Percentiles rank a stretch among this genome's conserved stretches.
These are phyloP conservation scores for Artomyces pyxidatus DNA, from an alignment of 768 basidiomycete species.

Conservation along the genomic window DNA sequence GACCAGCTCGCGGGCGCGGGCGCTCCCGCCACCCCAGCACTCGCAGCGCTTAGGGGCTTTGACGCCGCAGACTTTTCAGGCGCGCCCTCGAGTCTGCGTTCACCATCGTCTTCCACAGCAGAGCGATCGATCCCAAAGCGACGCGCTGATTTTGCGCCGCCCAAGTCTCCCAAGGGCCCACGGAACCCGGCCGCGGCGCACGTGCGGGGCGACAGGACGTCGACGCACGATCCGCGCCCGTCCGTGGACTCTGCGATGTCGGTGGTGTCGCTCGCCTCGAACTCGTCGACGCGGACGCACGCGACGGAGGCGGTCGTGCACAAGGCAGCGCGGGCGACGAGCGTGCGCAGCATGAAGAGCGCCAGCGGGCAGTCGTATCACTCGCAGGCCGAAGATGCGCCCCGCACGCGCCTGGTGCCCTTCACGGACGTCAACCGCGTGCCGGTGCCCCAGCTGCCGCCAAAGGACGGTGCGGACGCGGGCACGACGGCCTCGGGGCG, in stretches of 20 bases:
- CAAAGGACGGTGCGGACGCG: conserved; percentile 6
- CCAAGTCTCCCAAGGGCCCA: conserved; percentile 35
- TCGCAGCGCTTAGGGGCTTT: conserved; percentile 11
- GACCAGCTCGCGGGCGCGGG: conserved; percentile 5
- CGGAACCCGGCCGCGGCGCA: conserved; percentile 22
- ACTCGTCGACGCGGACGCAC: conserved; percentile 27
- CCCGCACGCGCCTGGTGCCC: conserved; percentile 58
- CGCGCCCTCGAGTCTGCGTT: conserved; percentile 40
- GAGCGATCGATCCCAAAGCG: conserved; percentile 59
- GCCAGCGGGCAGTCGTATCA: conserved; percentile 29
- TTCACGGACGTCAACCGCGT: conserved; percentile 64
- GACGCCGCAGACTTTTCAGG: conserved; percentile 28
- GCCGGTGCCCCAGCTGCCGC: conserved; percentile 45
- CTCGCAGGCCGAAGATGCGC: conserved; percentile 21
- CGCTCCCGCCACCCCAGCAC: conserved; percentile 3
- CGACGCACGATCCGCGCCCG: conserved; percentile 10
- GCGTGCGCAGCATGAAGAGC: conserved; percentile 41
- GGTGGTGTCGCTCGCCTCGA: conserved; percentile 25
- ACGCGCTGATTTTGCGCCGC: conserved; percentile 62
- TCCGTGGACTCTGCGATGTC: conserved; percentile 18
- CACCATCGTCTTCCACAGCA: conserved; percentile 59
- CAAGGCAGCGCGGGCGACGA: conserved; percentile 43
- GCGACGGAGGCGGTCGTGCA: conserved; percentile 39
- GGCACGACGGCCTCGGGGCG: neutral
- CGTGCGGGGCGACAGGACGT: conserved; percentile 21